Evolutionary conservation across 768 basidiomycete genomes (phyloP), one percentile per base, ranked within the genome.

Genomic region (Scleroderma bovista): DNA sequence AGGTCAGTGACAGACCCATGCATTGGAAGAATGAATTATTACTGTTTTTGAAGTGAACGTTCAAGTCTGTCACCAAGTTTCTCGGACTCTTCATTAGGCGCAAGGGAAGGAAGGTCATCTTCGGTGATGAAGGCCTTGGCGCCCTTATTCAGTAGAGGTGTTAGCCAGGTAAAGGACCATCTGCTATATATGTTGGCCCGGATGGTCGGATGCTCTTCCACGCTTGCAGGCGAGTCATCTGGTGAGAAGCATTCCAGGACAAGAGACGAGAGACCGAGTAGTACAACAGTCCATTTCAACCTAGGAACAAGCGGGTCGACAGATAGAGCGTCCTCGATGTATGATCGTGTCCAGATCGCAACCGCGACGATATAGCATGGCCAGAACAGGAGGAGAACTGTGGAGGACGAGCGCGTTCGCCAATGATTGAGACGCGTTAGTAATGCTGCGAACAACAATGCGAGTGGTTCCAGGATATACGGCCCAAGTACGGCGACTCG

Each of bases 81-180:
- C 22, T 75, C 75, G 0, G 91, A 83, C 56, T 86, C 81, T 59
- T 96, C 90, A 9, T 68, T 60, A 0, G 82, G 70, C 22, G 80
- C 70, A 22, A 96, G 72, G 1, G 82, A 76, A 38, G 92, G 92
- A 20, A 97, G 76, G 60, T 98, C 95, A 24, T 85, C 77, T 63
- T 95, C 92, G 1, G 86, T 86, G 50, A 97, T 83, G 62, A 78
- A 82, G 47, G 78, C 68, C 6, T 68, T 63, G 0, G 77, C 75
- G 26, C 88, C 88, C 59, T 83, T 84, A 57, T 71, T 75, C 81
- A 93, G 78, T 16, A 93, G 76, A 0, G 78, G 77, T 1, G 88
- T 90, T 73, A 97, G 78, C 93, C 93, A 98, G 0, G 73, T 69
- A 61, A 97, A 98, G 1, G 82, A 84, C 78, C 85, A 91, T 34